Evolutionary conservation across 2,329 filamentous ascomycete genomes (phyloP), one percentile per base, ranked within the genome.

Genomic region (Pezicula neosporulosa): DNA sequence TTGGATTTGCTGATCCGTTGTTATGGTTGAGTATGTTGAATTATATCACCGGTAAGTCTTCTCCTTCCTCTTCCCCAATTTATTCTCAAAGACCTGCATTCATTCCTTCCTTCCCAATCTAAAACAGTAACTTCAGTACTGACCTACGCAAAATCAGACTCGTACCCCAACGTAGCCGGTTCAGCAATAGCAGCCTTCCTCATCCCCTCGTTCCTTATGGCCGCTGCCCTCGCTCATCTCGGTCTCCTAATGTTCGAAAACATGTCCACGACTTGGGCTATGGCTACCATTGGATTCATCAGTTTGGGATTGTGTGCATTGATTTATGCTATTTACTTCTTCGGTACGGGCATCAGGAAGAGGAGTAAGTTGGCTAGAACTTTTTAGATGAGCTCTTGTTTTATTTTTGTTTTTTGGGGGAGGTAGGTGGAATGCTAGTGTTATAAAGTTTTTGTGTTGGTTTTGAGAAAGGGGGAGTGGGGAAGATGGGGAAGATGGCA

Each of bases 21-120:
- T 62, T 73, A 3, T 74, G 69, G 69, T 61, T 73, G n/a, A 59
- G 62, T 45, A 73, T 72, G 70, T 56, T 74, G 41, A 74, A 70
- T 48, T 74, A 74, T 54, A 70, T 72, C 46, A 69, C 70, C 28
- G 69, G 59, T 60, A 54, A 30, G 51, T 37, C 24, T 41, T 21
- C 30, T 37, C 36, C 38, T 27, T 15, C 6, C 15, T 33, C 24
- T 3, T n/a, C n/a, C n/a, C n/a, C n/a, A n/a, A n/a, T n/a, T n/a
- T n/a, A n/a, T n/a, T n/a, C n/a, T n/a, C n/a, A n/a, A n/a, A n/a
- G n/a, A n/a, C n/a, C n/a, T n/a, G n/a, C n/a, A n/a, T n/a, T n/a
- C n/a, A n/a, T n/a, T n/a, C n/a, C n/a, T n/a, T n/a, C n/a, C n/a
- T n/a, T n/a, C n/a, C n/a, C n/a, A n/a, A n/a, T n/a, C n/a, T n/a